Base-by-base conservation (phyloP, 495 filamentous ascomycete species). In the Tuber microsphaerosporum region DNA sequence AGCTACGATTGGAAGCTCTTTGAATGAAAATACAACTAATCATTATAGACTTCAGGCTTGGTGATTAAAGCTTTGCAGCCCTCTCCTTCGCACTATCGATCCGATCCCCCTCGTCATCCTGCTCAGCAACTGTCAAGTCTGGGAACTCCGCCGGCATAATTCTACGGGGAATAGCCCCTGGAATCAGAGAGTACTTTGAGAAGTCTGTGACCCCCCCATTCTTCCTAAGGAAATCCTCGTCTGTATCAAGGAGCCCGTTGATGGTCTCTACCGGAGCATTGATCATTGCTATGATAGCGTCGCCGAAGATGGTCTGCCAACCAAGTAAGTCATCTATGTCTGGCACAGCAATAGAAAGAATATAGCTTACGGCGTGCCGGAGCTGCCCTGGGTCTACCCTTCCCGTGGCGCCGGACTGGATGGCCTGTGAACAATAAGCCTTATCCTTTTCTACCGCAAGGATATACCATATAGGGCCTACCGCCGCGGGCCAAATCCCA, bases 131-230 rank as follows among this genome's bases (percentile, higher is more conserved):
- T 46, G 86, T 88, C 73, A 96, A 78, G 70, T 91, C 87, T 1
- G 93, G 93, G 77, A 96, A 86, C 75, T 86, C 81, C 0, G 82
- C 85, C 0, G 93, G 93, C 93, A 96, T 94, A 70, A 96, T 95
- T 61, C 93, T 85, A 39, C 92, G 84, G 0, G 93, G 92, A 0
- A 61, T 82, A 0, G 88, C 80, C 0, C 92, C 93, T 0, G 87
- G 85, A 0, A 95, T 86, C 0, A 94, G 84, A 6, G 87, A 87
- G 82, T 96, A 97, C 76, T 89, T 87, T 0, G 88, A 88, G 82
- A 97, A 95, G 83, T 97, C 91, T 0, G 85, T 86, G 7, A 94
- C 85, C 2, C 89, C 89, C n/a, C 78, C 85, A 70, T 90, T 84
- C 41, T 87, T 84, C 37, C 92, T 86, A 42, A 97, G 86, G 78